Percentiles rank a stretch among this genome's conserved stretches.
phyloP scores from a whole-genome alignment of 2,329 filamentous ascomycete species.

The Fusarium musae region DNA sequence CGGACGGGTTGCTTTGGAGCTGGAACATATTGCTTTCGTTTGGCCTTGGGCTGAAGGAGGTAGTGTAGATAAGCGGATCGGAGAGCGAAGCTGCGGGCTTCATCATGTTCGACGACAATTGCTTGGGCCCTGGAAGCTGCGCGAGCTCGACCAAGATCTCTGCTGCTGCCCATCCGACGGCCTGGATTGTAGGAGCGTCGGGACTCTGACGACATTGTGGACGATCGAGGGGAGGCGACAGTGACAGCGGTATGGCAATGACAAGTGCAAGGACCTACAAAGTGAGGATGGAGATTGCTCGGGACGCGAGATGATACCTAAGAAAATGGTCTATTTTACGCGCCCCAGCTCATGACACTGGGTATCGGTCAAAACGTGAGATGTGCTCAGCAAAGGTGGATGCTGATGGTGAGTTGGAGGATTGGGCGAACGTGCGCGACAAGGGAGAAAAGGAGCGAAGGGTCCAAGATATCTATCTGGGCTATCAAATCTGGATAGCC shows the following conservation, averaged over 20 bases:
- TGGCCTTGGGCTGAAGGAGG: constrained; percentile 88
- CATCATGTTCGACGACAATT: constrained; percentile 71
- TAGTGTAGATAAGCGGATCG: constrained; percentile 93
- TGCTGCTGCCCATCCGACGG: constrained; percentile 59
- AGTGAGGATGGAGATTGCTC: constrained; percentile 31
- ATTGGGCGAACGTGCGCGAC: constrained; percentile 12
- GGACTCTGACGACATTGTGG: constrained; percentile 63
- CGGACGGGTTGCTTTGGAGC: constrained; percentile 69
- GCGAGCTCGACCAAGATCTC: constrained; percentile 54
- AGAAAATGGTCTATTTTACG: constrained; percentile 30
- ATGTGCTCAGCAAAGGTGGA: constrained; percentile 24
- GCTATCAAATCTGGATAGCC: not conserved
- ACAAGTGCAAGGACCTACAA: constrained; percentile 14
- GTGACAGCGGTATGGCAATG: constrained; percentile 22
- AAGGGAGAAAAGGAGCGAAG: constrained; percentile 36
- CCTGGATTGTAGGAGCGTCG: constrained; percentile 58
- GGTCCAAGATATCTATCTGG: constrained; percentile 1
- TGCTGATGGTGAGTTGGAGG: constrained; percentile 25
- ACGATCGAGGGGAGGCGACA: constrained; percentile 17
- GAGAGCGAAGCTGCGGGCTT: constrained; percentile 91
- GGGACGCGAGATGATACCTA: constrained; percentile 47
- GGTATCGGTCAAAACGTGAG: constrained; percentile 19
- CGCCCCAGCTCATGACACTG: constrained; percentile 47
- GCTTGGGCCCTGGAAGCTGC: constrained; percentile 59
- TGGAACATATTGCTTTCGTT: constrained; percentile 87